Evolutionary conservation across 2,329 filamentous ascomycete genomes (phyloP), one percentile per base, ranked within the genome.

Genomic region (Geosmithia flava): DNA sequence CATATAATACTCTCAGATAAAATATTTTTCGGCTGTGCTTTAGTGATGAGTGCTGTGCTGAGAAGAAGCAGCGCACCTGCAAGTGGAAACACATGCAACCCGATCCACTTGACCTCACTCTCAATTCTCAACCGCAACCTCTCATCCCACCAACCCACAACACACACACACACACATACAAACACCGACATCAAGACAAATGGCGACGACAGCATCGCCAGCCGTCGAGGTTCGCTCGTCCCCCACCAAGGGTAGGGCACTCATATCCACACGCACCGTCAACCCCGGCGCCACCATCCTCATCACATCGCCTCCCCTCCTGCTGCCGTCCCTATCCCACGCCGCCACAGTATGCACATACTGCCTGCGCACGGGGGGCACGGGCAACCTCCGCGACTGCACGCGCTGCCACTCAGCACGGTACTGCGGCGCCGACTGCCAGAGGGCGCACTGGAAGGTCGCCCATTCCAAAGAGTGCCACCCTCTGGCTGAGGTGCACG

Each of bases 381-480:
- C 10, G 6, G 20, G 47, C 3, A 27, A 54, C 27, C 56, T 57
- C 20, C 57, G 56, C 42, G 65, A 68, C 20, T 83, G 79, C 60
- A 70, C 71, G 0, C 71, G 66, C 45, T 83, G 79, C 62, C 69
- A 65, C 27, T 65, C 70, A 1, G 68, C 69, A 3, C 68, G 64
- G 23, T 83, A 83, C 66, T 83, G 79, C 63, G 65, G 66, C 46
- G 49, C 62, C 7, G 53, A 57, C 5, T 83, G 79, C 61, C 79
- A 83, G 61, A 63, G 64, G 20, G 62, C 68, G 2, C 70, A 75
- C 56, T 82, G 79, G 78, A 59, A 59, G 7, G 57, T 59, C 2
- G 64, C 68, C 41, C 79, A 83, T 62, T 67, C 69, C 54, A 61
- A 61, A 44, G 79, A 83, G 63, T 83, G 79, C 64, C 67, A 64